Conservation (phyloP, 176 grass and related monocot genomes). For the Eleusine coracana region DNA sequence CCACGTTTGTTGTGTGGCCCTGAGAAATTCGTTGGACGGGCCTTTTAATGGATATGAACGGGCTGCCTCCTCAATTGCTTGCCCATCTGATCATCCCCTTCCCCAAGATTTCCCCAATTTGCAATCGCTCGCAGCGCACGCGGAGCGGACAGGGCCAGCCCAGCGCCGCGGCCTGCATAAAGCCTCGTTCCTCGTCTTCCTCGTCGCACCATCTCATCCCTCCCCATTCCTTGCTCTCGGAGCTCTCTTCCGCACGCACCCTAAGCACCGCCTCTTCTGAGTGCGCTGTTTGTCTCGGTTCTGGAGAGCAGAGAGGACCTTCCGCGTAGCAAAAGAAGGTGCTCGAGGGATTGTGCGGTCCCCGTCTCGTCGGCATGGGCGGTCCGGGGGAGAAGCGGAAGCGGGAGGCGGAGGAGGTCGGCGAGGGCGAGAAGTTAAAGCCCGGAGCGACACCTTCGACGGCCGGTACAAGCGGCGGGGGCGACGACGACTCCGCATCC, state of each 20-base stretch:
- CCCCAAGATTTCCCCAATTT: too few species aligned
- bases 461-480: background rate
- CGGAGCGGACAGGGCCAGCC: background rate
- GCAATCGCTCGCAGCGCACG: background rate
- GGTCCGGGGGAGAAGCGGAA: background rate
- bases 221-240: background rate
- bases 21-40: too few species aligned
- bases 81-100: too few species aligned
- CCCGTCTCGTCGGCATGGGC: background rate
- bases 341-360: background rate
- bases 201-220: background rate
- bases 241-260: background rate
- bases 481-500: background rate
- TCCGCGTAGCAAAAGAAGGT: background rate
- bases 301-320: background rate
- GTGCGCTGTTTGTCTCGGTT: background rate
- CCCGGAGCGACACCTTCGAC: background rate
- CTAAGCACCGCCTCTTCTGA: background rate
- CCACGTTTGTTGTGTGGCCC: too few species aligned
- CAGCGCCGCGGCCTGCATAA: background rate
- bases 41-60: too few species aligned
- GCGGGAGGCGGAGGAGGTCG: background rate
- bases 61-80: too few species aligned
- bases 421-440: background rate
- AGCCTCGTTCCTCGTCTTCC: background rate